Conservation (phyloP, 2,329 filamentous ascomycete genomes). For the Fusarium staphyleae region DNA sequence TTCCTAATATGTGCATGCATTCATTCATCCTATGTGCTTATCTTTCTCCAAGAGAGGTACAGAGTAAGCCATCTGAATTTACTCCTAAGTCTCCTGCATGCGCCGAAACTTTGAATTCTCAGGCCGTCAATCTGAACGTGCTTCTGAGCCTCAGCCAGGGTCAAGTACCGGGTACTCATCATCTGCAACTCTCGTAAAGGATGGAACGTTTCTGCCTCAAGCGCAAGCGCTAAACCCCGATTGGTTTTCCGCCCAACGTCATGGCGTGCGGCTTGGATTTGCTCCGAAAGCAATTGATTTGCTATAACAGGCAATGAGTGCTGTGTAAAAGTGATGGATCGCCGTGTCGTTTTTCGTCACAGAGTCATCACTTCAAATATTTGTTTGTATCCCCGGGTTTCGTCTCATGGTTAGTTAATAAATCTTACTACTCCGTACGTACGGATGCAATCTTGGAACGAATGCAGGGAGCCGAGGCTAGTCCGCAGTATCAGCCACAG, state of each 20-base stretch:
- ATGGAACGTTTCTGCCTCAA: slow-evolving; percentile 15
- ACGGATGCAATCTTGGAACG: too few species aligned
- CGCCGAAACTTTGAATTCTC: slow-evolving; percentile 2
- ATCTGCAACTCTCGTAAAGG: slow-evolving; percentile 33
- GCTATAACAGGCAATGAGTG: background rate
- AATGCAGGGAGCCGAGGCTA: slow-evolving; percentile 26
- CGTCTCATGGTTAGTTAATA: too few species aligned
- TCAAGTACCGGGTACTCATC: slow-evolving; percentile 22
- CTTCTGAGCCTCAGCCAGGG: background rate
- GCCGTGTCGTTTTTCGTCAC: too few species aligned
- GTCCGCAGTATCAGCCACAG: slow-evolving; percentile 28
- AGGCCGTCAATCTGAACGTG: background rate
- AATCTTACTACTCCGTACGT: too few species aligned
- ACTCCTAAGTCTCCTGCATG: slow-evolving; percentile 1
- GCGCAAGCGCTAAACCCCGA: slow-evolving; percentile 18
- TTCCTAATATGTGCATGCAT: background rate
- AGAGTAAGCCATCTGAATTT: background rate
- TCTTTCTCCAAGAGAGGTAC: background rate
- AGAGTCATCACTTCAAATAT: too few species aligned
- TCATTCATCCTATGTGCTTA: background rate
- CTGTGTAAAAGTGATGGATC: too few species aligned
- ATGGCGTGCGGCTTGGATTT: slow-evolving; percentile 35
- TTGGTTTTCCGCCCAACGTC: slow-evolving; percentile 25
- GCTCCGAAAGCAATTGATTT: slow-evolving; percentile 1
- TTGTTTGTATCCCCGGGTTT: too few species aligned